These are phyloP conservation scores for Piromyces finnis DNA, from an alignment of 192 early-diverging fungal genomes.

Conservation along the genomic window DNA sequence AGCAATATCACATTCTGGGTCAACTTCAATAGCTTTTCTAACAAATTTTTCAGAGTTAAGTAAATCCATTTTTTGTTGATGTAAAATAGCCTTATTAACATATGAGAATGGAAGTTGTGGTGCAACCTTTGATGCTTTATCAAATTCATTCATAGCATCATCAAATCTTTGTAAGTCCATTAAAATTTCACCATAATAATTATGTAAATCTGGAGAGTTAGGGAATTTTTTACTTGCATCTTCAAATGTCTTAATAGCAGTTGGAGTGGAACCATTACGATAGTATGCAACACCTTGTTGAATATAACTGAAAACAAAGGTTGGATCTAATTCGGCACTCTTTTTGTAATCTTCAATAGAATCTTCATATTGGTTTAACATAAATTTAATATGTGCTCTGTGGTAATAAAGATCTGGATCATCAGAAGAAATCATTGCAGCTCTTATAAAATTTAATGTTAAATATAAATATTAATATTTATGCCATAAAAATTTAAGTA, in stretches of 20 bases:
- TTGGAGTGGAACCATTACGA: slow-evolving; percentile 60
- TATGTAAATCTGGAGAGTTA: slow-evolving; percentile 72
- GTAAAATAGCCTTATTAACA: slow-evolving; percentile 74
- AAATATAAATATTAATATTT: too few species aligned
- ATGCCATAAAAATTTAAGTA: too few species aligned
- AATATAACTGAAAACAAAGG: slow-evolving; percentile 70
- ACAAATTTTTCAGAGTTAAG: slow-evolving; percentile 56
- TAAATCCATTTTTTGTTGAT: slow-evolving; percentile 60
- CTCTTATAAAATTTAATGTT: slow-evolving; percentile 7
- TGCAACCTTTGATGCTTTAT: slow-evolving; percentile 72
- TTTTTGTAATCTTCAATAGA: slow-evolving; percentile 75
- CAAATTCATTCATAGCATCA: slow-evolving; percentile 59
- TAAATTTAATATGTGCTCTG: slow-evolving; percentile 58
- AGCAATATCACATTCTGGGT: slow-evolving; percentile 92
- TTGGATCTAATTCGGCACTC: slow-evolving; percentile 54
- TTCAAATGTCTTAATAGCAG: slow-evolving; percentile 60
- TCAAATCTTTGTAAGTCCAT: slow-evolving; percentile 44
- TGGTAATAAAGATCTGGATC: slow-evolving; percentile 89
- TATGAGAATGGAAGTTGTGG: slow-evolving; percentile 79
- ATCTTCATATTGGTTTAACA: slow-evolving; percentile 57
- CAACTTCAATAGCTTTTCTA: slow-evolving; percentile 65
- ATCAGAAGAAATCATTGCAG: slow-evolving; percentile 39
- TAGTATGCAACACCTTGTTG: slow-evolving; percentile 89
- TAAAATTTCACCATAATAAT: slow-evolving; percentile 93
- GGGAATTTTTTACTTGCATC: slow-evolving; percentile 61